Evolutionary conservation across 305 asterid species (phyloP), one percentile per base, ranked within the genome.

Genomic region (Striga hermonthica): DNA sequence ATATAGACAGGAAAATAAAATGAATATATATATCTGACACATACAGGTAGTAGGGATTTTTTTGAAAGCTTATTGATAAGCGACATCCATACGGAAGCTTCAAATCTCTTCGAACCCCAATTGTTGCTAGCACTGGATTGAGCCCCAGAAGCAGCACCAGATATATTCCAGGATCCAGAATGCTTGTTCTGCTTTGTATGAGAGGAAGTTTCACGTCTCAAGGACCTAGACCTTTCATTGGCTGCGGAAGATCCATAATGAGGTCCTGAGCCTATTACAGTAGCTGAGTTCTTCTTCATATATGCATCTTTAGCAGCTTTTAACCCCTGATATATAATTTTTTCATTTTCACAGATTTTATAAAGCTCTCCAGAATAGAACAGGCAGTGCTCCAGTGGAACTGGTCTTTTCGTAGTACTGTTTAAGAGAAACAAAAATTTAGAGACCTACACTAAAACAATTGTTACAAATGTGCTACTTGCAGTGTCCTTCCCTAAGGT

Each of bases 361-460:
- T 84, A 93, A 67, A 90, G 90, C 82, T 93, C 99, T 76, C 96
- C 97, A 48, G 95, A 86, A 71, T 82, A 88, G 76, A 90, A 93
- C 67, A 93, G 86, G 75, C 89, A 85, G 70, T 93, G 99, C 78
- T 93, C 99, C 86, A 93, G 78, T 12, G 99, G 99, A 70, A 93
- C 99, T 61, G 99, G 99, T 79, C 99, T 80, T 85, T 81, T 90
- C 16, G 95, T 84, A 36, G 99, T 93, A 87, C 99, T 93, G 87
- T 66, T 78, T 39, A 67, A 68, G 31, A 64, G 59, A 62, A 59
- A 71, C 22, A 62, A 64, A 59, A 59, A 64, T 52, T 75, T 49
- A 68, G 50, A 47, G 40, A 48, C 56, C 41, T 56, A 22, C 60
- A 9, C 55, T 47, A 11, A 37, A 57, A 28, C 39, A 64, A 57